Conservation (phyloP, 306 rosid species). For the Quercus bicolor region DNA sequence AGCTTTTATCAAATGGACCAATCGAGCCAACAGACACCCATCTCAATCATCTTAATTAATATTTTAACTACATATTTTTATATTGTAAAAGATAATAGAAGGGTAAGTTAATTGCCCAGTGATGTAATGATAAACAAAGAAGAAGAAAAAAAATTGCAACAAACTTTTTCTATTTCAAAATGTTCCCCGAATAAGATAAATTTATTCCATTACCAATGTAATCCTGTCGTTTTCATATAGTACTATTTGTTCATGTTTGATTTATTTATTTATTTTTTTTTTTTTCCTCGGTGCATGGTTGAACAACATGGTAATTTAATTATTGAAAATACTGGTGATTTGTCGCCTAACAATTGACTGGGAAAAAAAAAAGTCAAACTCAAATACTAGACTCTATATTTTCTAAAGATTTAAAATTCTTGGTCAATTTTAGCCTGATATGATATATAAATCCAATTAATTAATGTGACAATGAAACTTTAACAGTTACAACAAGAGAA, state of each 20-base stretch:
- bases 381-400: background rate
- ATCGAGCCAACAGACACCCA: background rate
- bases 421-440: conserved; percentile 11
- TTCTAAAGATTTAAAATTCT: background rate
- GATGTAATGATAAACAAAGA: background rate
- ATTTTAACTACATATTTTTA: background rate
- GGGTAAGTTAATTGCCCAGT: background rate
- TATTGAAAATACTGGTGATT: conserved; percentile 12
- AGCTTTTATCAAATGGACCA: background rate
- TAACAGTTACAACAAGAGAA: background rate
- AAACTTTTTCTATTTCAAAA: background rate
- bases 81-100: background rate
- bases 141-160: background rate
- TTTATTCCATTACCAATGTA: no score
- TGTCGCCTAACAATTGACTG: background rate
- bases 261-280: background rate
- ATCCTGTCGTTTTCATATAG: background rate
- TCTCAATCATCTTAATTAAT: background rate
- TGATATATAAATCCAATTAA: background rate
- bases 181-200: background rate
- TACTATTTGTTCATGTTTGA: background rate
- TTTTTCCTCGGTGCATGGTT: conserved; percentile 18
- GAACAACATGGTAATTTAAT: conserved; percentile 23
- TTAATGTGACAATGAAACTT: background rate
- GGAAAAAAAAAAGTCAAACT: conserved; percentile 3